Evolutionary conservation across 1,284 basidiomycete genomes (phyloP), one percentile per base, ranked within the genome.

Genomic region (Ustilago vetiveriae): DNA sequence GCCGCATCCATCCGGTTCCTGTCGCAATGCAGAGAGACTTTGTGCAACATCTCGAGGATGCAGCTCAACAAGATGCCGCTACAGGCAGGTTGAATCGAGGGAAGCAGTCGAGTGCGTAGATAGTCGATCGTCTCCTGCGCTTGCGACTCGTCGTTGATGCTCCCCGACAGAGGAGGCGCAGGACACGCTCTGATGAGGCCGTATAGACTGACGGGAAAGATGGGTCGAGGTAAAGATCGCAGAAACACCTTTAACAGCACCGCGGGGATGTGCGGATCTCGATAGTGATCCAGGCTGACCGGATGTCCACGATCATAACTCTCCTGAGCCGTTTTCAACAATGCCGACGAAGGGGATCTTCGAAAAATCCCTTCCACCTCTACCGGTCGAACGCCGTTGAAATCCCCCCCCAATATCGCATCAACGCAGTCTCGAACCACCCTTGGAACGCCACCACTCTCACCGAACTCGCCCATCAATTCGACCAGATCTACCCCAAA

Each of bases 201-300:
- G 77, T 92, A 93, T 17, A 89, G 78, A 10, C 76, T 80, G 75
- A 90, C 89, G 0, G 89, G 86, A 69, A 93, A 90, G 16, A 91
- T 82, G 3, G 92, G 90, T 39, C 87, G 85, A 1, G 90, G 90
- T 2, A 93, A 84, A 78, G 91, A 90, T 26, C 90, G 86, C 17
- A 93, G 82, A 76, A 89, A 92, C 76, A 91, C 91, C 84, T 93
- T 93, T 59, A 93, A 83, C 16, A 93, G 84, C 2, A 92, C 91
- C 3, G 92, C 90, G 2, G 91, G 90, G 2, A 93, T 85, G 82
- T 91, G 86, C 3, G 90, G 88, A 74, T 92, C 91, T 1, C 85
- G 85, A 76, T 90, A 92, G 5, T 85, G 88, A 14, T 87, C 84
- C 32, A 93, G 83, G 3, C 88, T 89, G 13, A 92, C 89, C 2